These are phyloP conservation scores for Antitrichia curtipendula DNA, from an alignment of 225 moss, liverwort and hornwort genomes.

Conservation along the genomic window DNA sequence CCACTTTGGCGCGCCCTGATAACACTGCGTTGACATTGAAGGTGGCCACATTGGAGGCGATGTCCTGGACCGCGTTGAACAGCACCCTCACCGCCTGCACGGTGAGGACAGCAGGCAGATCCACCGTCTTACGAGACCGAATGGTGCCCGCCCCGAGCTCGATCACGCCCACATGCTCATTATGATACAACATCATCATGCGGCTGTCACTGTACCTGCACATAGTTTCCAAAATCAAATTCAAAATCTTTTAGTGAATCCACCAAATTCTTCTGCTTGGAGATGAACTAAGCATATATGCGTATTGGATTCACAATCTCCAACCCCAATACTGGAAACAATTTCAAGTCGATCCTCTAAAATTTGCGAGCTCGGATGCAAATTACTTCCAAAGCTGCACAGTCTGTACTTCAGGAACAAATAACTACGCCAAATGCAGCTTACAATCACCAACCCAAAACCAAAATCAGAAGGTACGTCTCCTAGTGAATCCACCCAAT, in stretches of 20 bases:
- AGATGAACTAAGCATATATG: not conserved
- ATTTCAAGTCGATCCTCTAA: not conserved
- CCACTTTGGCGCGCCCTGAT: conserved; percentile 21
- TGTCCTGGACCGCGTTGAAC: conserved; percentile 11
- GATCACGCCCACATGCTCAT: conserved; percentile 12
- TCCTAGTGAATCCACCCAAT: not conserved
- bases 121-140: conserved; percentile 19
- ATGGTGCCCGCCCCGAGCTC: conserved; percentile 34
- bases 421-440: not conserved
- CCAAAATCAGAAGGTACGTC: not conserved
- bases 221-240: not conserved
- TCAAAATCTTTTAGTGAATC: not conserved
- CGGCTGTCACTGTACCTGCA: conserved; percentile 8
- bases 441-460: not conserved
- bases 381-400: not conserved
- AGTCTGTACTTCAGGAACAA: not conserved
- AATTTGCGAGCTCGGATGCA: not conserved
- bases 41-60: not conserved
- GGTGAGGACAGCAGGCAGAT: conserved; percentile 10
- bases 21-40: conserved; percentile 1
- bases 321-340: not conserved
- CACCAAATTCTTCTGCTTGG: not conserved
- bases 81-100: conserved; percentile 18
- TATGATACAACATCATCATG: conserved; percentile 10
- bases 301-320: not conserved